These are phyloP conservation scores for Aspergillus novoparasiticus DNA, from an alignment of 2,329 filamentous ascomycete genomes.

Conservation along the genomic window DNA sequence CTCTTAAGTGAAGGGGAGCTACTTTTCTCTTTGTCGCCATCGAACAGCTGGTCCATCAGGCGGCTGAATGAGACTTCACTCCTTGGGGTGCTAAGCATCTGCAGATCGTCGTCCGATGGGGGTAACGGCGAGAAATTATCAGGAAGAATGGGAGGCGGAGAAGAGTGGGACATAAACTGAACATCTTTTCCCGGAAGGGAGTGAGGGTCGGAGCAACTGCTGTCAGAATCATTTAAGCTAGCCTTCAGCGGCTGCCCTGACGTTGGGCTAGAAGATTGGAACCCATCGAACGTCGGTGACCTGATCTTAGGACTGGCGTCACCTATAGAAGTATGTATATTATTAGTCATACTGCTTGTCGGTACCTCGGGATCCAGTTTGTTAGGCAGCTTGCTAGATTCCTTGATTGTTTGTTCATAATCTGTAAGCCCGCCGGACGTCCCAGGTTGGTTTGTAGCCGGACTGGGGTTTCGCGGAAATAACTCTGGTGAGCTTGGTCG, in stretches of 20 bases:
- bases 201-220: background rate
- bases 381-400: background rate
- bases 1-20: background rate
- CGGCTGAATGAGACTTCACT: conserved; percentile 13
- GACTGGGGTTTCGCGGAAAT: conserved; percentile 24
- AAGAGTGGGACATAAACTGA: conserved; percentile 10
- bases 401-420: conserved; percentile 4
- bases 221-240: conserved; percentile 2
- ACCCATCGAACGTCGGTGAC: conserved; percentile 26
- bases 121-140: background rate
- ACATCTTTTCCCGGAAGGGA: background rate
- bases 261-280: conserved; percentile 11
- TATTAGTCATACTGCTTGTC: background rate
- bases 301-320: conserved; percentile 16
- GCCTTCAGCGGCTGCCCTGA: background rate
- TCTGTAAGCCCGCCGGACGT: background rate
- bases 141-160: conserved; percentile 11
- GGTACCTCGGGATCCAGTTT: background rate
- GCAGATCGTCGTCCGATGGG: conserved; percentile 14
- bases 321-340: background rate
- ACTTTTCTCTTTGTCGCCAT: background rate
- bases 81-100: conserved; percentile 18
- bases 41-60: conserved; percentile 13
- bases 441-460: conserved; percentile 8
- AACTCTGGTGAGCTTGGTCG: conserved; percentile 31